Evolutionary conservation across 2,329 filamentous ascomycete species (phyloP), one percentile per base, ranked within the genome.

Genomic region (Geoglossum cookeanum): DNA sequence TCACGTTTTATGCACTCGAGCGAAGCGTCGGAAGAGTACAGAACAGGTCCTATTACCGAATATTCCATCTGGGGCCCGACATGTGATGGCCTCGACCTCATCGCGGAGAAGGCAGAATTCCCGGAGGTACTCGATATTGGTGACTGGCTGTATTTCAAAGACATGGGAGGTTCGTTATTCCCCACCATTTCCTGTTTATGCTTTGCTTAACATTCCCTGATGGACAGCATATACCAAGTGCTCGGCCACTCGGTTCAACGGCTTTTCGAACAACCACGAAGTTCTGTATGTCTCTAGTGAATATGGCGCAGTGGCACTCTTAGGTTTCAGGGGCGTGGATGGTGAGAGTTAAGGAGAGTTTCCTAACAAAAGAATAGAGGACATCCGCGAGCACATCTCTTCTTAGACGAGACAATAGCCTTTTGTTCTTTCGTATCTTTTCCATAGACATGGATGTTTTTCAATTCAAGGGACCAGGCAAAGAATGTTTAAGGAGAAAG

Each of bases 1-100:
- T 70, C 76, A 61, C 72, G 74, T 59, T 77, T 78, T 61, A 67
- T 81, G 66, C 83, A 83, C 68, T 65, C 72, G 64, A 74, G 77
- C n/a, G 69, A 74, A 55, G 71, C 71, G 22, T 71, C 74, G 42
- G 65, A 71, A 1, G 66, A 71, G 15, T 64, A 63, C 32, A 61
- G 63, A 17, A 37, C 58, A 59, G 73, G 74, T 58, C 51, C 60
- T 15, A 42, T 78, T 42, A 78, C 83, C 61, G 85, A 94, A 68
- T 97, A 98, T 73, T 96, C 89, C 27, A 85, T 98, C 72, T 98
- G 92, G 91, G 92, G 92, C 4, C 92, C 92, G 0, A 97, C 92
- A 15, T 98, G 92, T 68, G 92, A 98, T 68, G 91, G 92, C 60
- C 97, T 98, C 65, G 92, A 98, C 71, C 86, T 89, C 69, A 94